phyloP scores from a whole-genome alignment of 345 rosid genomes.

The Jatropha curcas region DNA sequence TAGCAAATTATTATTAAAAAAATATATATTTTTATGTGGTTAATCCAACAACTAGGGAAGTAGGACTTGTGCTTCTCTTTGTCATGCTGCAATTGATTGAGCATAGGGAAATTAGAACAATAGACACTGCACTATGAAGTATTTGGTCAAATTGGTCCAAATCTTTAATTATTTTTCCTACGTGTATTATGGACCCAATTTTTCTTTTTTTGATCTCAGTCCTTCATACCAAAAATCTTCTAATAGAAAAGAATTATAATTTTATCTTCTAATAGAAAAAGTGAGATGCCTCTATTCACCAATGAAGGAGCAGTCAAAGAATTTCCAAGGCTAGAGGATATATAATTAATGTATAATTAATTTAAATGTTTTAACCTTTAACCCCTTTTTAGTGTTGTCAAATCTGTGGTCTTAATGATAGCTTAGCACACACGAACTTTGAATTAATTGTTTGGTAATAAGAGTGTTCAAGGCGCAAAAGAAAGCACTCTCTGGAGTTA shows the following conservation, averaged over 20 bases:
- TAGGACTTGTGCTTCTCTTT: conserved; percentile 7
- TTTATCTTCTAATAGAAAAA: background rate
- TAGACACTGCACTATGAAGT: conserved; percentile 2
- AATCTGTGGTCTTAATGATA: conserved; percentile 36
- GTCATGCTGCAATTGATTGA: conserved; percentile 13
- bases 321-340: conserved; percentile 32
- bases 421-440: conserved; percentile 1
- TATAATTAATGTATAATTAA: conserved; percentile 2
- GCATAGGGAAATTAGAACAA: conserved; percentile 1
- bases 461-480: no score
- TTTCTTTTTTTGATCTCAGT: background rate
- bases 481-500: background rate
- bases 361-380: conserved; percentile 13
- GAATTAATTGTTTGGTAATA: conserved; percentile 1
- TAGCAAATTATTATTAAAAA: background rate
- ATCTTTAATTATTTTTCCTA: background rate
- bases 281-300: conserved; percentile 16
- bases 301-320: conserved; percentile 39
- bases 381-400: conserved; percentile 44
- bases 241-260: background rate
- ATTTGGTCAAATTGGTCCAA: conserved; percentile 8
- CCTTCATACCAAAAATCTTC: background rate
- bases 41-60: conserved; percentile 1
- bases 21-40: background rate
- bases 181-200: background rate